Evolutionary conservation across 768 basidiomycete species (phyloP), one percentile per base, ranked within the genome.

Genomic region (Leccinellum luteum): DNA sequence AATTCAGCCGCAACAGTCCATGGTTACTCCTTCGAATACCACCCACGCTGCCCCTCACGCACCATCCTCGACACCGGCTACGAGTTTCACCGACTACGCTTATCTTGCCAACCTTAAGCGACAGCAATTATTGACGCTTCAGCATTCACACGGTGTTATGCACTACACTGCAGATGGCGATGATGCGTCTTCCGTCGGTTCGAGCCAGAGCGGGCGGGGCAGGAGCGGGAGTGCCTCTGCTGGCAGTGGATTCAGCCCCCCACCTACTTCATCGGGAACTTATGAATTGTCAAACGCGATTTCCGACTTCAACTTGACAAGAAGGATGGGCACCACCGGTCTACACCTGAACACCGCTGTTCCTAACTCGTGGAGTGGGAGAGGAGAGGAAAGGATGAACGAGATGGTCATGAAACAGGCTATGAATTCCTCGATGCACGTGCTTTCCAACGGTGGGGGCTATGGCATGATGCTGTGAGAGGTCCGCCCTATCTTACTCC

Each of bases 11-110:
- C 76, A 76, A 35, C 69, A 73, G 2, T 59, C 64, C 48, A 68
- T 79, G 52, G 74, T 79, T 62, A 78, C 79, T 4, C 77, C 80
- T 35, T 76, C 81, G 21, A 71, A 75, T 7, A 66, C 69, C 12
- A 69, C 76, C 21, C 79, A 79, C 59, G 71, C 35, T 49, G 52
- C 54, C 72, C 41, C 67, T 73, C 55, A 67, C 13, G 51, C 60
- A 1, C 34, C 61, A 1, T 35, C 69, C 6, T 48, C 67, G 0
- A 48, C 59, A 19, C 21, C 62, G 21, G 55, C 58, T 12, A 52
- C 61, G 3, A 60, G 56, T 6, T 60, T 60, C 27, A 48, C 51
- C 17, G 63, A 71, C 31, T 74, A 72, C 13, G 52, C 54, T 4
- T 64, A 66, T 41, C 59, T 72, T 53, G 57, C 61, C 35, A 69